Evolutionary conservation across 441 rosid genomes (phyloP).

Genomic region (Adansonia rubrostipa): DNA sequence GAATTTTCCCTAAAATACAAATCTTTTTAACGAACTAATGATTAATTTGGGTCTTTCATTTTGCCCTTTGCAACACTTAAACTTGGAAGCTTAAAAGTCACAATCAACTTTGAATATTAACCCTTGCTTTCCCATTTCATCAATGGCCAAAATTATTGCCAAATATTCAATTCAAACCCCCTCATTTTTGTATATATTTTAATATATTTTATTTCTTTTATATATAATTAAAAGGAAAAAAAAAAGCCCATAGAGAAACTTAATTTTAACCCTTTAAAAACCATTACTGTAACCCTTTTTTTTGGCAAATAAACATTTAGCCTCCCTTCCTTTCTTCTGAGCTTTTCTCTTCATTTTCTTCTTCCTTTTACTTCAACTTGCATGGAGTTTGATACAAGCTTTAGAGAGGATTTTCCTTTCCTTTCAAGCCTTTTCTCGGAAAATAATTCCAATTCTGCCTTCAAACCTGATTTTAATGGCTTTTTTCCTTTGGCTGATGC

Average conservation of each 20-base stretch:
- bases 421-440: slow-evolving; percentile 39
- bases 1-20: slow-evolving; percentile 29
- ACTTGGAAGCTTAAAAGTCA: slow-evolving; percentile 35
- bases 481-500: slow-evolving; percentile 22
- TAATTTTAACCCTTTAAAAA: slow-evolving; percentile 23
- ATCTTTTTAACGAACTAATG: slow-evolving; percentile 38
- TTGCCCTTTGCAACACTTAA: slow-evolving; percentile 26
- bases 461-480: slow-evolving; percentile 30
- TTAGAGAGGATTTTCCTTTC: slow-evolving; percentile 48
- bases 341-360: neutral
- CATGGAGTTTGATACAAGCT: slow-evolving; percentile 49
- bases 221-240: neutral
- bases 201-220: neutral
- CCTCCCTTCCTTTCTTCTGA: slow-evolving; percentile 35
- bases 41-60: slow-evolving; percentile 26
- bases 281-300: neutral
- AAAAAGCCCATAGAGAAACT: slow-evolving; percentile 18
- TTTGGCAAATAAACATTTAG: slow-evolving; percentile 28
- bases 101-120: slow-evolving; percentile 37
- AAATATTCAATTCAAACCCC: slow-evolving; percentile 26
- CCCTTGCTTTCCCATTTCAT: slow-evolving; percentile 38
- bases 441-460: neutral
- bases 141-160: slow-evolving; percentile 34
- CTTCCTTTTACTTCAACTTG: neutral
- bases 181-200: slow-evolving; percentile 7